Conservation (phyloP, 2,329 filamentous ascomycete species). For the Exophiala bonariae region DNA sequence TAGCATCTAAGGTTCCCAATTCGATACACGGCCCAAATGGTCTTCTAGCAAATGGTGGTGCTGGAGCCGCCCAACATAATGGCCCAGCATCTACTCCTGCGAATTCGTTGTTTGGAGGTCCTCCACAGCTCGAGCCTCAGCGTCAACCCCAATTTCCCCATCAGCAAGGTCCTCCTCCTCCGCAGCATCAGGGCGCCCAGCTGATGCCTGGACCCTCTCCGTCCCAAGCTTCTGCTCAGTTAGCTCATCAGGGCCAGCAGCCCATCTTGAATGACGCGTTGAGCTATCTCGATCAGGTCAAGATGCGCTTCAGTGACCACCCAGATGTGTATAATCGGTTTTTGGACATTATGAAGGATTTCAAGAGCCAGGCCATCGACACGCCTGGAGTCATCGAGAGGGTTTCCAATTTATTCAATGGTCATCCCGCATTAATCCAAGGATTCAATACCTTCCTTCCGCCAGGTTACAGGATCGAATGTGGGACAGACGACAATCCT, state of each 20-base stretch:
- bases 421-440: slow-evolving; percentile 92
- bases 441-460: slow-evolving; percentile 98
- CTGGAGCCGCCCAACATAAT: slow-evolving; percentile 53
- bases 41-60: slow-evolving; percentile 72
- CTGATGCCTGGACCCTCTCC: slow-evolving; percentile 43
- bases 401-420: slow-evolving; percentile 92
- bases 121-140: slow-evolving; percentile 52
- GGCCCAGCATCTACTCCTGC: slow-evolving; percentile 58
- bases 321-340: slow-evolving; percentile 97
- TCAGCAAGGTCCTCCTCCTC: slow-evolving; percentile 49
- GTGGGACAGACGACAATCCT: slow-evolving; percentile 87
- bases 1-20: slow-evolving; percentile 75
- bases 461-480: slow-evolving; percentile 94
- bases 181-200: slow-evolving; percentile 53
- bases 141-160: slow-evolving; percentile 60
- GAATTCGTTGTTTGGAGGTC: slow-evolving; percentile 55
- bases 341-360: slow-evolving; percentile 99
- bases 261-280: slow-evolving; percentile 83
- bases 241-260: slow-evolving; percentile 72
- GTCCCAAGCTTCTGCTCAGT: slow-evolving; percentile 54
- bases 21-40: slow-evolving; percentile 92
- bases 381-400: slow-evolving; percentile 96
- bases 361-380: slow-evolving; percentile 97
- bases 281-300: slow-evolving; percentile 96
- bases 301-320: slow-evolving; percentile 95